phyloP scores from a whole-genome alignment of 306 rosid genomes.

The Sphenostylis stenocarpa region DNA sequence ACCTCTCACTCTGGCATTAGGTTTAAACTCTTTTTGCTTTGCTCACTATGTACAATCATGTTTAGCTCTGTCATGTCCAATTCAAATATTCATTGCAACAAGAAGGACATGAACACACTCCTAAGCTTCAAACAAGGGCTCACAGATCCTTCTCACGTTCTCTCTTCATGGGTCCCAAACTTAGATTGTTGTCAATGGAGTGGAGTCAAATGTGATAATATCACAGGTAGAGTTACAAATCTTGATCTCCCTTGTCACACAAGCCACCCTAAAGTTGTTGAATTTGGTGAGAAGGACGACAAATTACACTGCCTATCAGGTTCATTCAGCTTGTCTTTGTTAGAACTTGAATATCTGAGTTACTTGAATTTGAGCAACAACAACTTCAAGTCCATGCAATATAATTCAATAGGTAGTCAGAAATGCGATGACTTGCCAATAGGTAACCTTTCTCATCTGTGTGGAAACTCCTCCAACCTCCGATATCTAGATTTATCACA shows the following conservation, averaged over 20 bases:
- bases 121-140: constrained; percentile 6
- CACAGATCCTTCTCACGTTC: neutral
- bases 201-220: constrained; percentile 8
- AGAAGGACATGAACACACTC: constrained; percentile 4
- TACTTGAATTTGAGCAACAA: constrained; percentile 6
- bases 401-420: neutral
- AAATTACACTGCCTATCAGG: constrained; percentile 12
- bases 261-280: neutral
- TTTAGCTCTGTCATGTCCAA: neutral
- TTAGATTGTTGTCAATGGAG: constrained; percentile 7
- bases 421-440: neutral
- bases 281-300: neutral
- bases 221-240: neutral
- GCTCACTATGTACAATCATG: neutral
- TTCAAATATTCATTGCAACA: neutral
- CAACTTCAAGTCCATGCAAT: neutral
- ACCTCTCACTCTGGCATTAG: neutral
- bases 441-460: neutral
- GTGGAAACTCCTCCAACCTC: neutral
- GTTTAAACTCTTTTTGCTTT: neutral
- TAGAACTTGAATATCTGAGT: constrained; percentile 7
- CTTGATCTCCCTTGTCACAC: neutral
- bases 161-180: neutral
- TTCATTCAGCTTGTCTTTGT: neutral
- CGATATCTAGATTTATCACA: neutral